phyloP scores from a whole-genome alignment of 2,329 filamentous ascomycete genomes.

The Fusarium zealandicum region DNA sequence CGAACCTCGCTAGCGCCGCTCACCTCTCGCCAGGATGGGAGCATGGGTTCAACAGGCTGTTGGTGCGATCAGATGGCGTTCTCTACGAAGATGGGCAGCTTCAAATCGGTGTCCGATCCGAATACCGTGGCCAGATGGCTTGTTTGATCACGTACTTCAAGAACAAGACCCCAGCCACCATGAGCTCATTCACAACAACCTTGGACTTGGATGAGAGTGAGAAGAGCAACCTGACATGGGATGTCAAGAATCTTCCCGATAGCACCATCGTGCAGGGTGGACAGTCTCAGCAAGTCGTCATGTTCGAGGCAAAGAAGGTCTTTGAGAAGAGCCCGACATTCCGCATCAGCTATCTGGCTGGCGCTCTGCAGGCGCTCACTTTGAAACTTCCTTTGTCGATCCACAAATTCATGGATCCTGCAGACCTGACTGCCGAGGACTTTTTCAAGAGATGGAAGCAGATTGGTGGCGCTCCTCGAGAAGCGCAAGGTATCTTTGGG shows the following conservation, averaged over 20 bases:
- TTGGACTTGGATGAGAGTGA: slow-evolving; percentile 78
- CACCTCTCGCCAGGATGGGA: slow-evolving; percentile 97
- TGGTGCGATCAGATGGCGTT: slow-evolving; percentile 83
- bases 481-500: slow-evolving; percentile 87
- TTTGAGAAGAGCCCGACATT: slow-evolving; percentile 90
- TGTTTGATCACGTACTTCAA: slow-evolving; percentile 95
- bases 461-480: slow-evolving; percentile 86
- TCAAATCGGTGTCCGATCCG: slow-evolving; percentile 88
- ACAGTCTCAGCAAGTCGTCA: slow-evolving; percentile 91
- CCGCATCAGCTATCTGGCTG: slow-evolving; percentile 91
- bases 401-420: slow-evolving; percentile 97
- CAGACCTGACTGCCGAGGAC: slow-evolving; percentile 85
- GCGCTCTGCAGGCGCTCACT: slow-evolving; percentile 89
- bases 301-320: slow-evolving; percentile 85
- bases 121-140: slow-evolving; percentile 94
- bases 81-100: slow-evolving; percentile 95
- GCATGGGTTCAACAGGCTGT: slow-evolving; percentile 81
- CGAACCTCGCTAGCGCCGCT: slow-evolving; percentile 89
- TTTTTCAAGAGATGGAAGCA: slow-evolving; percentile 99
- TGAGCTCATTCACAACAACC: slow-evolving; percentile 93
- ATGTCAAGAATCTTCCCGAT: slow-evolving; percentile 88
- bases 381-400: slow-evolving; percentile 86
- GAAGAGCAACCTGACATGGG: slow-evolving; percentile 75
- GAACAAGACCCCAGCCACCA: slow-evolving; percentile 86
- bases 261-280: slow-evolving; percentile 75